Percentiles rank a stretch among this genome's conserved stretches.
phyloP scores from a whole-genome alignment of 768 basidiomycete species.

The Cystobasidiopsis lactophilus region DNA sequence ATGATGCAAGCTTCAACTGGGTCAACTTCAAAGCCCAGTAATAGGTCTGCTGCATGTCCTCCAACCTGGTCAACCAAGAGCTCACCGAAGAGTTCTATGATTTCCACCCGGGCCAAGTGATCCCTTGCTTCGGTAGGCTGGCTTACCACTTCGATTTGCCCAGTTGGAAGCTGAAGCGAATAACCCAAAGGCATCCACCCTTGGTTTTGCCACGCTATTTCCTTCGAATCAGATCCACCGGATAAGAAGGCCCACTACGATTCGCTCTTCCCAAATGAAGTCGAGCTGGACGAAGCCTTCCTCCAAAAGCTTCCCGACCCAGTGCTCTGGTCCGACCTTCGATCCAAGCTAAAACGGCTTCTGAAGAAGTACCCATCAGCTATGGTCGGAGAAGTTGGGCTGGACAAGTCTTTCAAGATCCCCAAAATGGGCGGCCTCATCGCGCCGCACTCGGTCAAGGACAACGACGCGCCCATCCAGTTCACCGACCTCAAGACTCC shows the following conservation, averaged over 20 bases:
- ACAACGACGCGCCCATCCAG: constrained; percentile 25
- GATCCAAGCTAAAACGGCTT: constrained; percentile 34
- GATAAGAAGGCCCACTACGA: constrained; percentile 57
- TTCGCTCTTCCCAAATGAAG: constrained; percentile 33
- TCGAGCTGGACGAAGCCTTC: constrained; percentile 27
- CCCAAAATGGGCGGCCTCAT: constrained; percentile 24
- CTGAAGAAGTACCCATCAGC: constrained; percentile 42
- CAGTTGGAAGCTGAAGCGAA: background rate
- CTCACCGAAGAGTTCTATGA: constrained; percentile 5
- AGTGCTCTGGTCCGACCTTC: constrained; percentile 28
- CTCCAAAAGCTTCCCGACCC: constrained; percentile 53
- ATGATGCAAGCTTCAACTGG: background rate
- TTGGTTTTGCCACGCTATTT: constrained; percentile 71
- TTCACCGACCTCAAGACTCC: constrained; percentile 61
- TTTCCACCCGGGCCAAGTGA: constrained; percentile 24
- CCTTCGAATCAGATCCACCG: constrained; percentile 23
- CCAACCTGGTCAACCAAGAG: constrained; percentile 13
- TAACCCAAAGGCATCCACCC: constrained; percentile 55
- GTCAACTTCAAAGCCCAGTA: constrained; percentile 3
- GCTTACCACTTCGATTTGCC: background rate
- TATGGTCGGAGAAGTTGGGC: constrained; percentile 81
- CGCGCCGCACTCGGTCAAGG: background rate
- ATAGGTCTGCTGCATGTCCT: constrained; percentile 32
- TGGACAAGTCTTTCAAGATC: constrained; percentile 61
- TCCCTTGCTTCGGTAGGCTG: constrained; percentile 79